Conservation (phyloP, 257 asterid species). For the Primulina huaijiensis region DNA sequence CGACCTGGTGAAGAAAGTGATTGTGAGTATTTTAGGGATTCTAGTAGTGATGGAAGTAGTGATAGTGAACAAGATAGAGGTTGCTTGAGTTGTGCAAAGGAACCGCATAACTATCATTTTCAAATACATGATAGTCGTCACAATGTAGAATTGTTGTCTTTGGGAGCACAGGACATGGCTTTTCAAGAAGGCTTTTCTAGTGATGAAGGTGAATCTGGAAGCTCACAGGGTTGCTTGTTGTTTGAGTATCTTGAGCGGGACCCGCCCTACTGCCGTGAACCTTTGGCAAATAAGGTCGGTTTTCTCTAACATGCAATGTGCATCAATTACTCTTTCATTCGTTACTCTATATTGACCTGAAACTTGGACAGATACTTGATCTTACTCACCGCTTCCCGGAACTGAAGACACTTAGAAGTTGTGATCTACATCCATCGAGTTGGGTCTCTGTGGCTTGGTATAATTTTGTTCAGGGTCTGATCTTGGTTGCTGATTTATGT, state of each 20-base stretch:
- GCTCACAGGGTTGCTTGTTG: constrained; percentile 63
- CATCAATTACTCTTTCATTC: constrained; percentile 2
- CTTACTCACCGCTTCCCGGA: constrained; percentile 67
- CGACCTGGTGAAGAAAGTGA: constrained; percentile 86
- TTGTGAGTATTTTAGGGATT: constrained; percentile 68
- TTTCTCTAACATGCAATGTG: neutral
- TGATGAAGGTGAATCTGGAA: constrained; percentile 83
- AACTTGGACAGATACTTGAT: constrained; percentile 55
- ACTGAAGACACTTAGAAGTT: constrained; percentile 69
- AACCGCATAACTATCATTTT: constrained; percentile 32
- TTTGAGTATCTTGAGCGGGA: constrained; percentile 74
- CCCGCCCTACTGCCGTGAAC: constrained; percentile 77
- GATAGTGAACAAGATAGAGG: constrained; percentile 74
- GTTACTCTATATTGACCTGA: neutral
- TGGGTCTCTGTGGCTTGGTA: constrained; percentile 99
- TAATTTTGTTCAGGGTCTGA: neutral
- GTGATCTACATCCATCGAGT: constrained; percentile 79
- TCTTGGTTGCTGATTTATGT: constrained; percentile 8
- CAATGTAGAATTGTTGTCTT: constrained; percentile 34
- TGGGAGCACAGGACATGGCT: constrained; percentile 43
- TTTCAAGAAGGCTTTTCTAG: constrained; percentile 82
- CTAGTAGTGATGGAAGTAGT: constrained; percentile 92
- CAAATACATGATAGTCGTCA: constrained; percentile 32
- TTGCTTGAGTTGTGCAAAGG: constrained; percentile 39
- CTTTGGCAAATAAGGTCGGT: constrained; percentile 64